Conservation (phyloP, 495 filamentous ascomycete species). For the Aspergillus leporis region DNA sequence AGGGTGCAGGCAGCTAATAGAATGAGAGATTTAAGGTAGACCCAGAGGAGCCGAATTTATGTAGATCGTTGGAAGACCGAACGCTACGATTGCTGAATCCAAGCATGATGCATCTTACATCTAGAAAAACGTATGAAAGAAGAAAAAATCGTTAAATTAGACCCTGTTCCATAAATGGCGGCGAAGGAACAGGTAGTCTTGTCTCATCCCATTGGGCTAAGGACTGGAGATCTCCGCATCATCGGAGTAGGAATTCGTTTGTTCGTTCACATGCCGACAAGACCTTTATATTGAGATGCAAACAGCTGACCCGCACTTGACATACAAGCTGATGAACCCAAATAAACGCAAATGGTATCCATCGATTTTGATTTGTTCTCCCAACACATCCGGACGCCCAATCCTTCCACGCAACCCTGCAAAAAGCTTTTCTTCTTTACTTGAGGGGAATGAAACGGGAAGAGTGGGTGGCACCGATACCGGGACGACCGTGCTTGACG, state of each 20-base stretch:
- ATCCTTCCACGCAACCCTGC: conserved; percentile 45
- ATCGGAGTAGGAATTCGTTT: conserved; percentile 18
- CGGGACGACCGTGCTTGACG: conserved; percentile 99
- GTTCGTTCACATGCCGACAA: conserved; percentile 46
- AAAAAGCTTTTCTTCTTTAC: conserved; percentile 62
- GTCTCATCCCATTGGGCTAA: background rate
- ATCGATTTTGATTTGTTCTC: conserved; percentile 38
- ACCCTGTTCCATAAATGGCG: conserved; percentile 8
- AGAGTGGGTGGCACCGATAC: conserved; percentile 99
- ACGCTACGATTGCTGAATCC: too few relatives aligned
- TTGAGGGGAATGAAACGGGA: conserved; percentile 99
- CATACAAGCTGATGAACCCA: conserved; percentile 49
- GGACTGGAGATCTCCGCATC: conserved; percentile 14
- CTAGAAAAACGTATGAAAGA: background rate
- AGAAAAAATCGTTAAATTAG: conserved; percentile 25
- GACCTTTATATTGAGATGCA: conserved; percentile 51
- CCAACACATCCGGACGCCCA: conserved; percentile 33
- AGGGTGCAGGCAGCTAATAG: too few relatives aligned
- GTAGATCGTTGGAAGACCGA: too few relatives aligned
- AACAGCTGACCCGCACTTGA: conserved; percentile 50
- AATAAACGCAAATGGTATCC: conserved; percentile 36
- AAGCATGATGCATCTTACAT: too few relatives aligned
- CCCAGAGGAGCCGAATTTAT: too few relatives aligned
- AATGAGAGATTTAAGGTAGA: too few relatives aligned
- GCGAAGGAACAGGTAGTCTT: conserved; percentile 2